These are phyloP conservation scores for Batkoa obscura DNA, from an alignment of 371 early-diverging fungal species.

Conservation along the genomic window DNA sequence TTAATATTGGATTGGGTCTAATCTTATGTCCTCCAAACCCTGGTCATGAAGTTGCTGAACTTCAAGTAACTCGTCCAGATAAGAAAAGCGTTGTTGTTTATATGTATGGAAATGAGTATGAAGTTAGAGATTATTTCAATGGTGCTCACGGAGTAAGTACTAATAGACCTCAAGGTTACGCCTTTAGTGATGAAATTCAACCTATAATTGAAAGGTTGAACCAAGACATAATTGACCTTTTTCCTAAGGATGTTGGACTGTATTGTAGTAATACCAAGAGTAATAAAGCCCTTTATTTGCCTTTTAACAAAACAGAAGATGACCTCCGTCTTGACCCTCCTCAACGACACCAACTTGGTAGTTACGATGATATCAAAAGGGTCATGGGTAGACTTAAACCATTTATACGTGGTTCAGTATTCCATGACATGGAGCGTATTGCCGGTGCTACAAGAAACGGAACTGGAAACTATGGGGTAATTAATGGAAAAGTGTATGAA, in stretches of 20 bases:
- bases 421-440: conserved; percentile 13
- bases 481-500: conserved; percentile 56
- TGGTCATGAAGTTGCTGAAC: conserved; percentile 27
- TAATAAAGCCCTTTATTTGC: neutral
- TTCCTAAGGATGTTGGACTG: neutral
- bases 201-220: neutral
- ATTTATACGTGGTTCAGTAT: neutral
- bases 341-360: too few species aligned
- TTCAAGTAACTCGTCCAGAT: conserved; percentile 13
- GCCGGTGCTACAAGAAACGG: conserved; percentile 9
- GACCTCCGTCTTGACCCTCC: neutral
- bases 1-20: conserved; percentile 30
- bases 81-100: conserved; percentile 26
- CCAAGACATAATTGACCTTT: neutral
- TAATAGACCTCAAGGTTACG: neutral
- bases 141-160: conserved; percentile 15
- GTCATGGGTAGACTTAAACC: neutral
- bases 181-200: neutral
- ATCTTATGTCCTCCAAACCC: conserved; percentile 43
- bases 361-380: neutral
- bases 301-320: neutral
- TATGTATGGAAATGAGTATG: conserved; percentile 56
- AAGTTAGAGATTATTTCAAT: conserved; percentile 29
- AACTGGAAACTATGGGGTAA: conserved; percentile 32
- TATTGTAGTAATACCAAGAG: neutral